A percentile compares a stretch with the other conserved stretches of the same genome.
Conservation (phyloP, 805 yeast genomes). For the Metschnikowia cerradonensis region DNA sequence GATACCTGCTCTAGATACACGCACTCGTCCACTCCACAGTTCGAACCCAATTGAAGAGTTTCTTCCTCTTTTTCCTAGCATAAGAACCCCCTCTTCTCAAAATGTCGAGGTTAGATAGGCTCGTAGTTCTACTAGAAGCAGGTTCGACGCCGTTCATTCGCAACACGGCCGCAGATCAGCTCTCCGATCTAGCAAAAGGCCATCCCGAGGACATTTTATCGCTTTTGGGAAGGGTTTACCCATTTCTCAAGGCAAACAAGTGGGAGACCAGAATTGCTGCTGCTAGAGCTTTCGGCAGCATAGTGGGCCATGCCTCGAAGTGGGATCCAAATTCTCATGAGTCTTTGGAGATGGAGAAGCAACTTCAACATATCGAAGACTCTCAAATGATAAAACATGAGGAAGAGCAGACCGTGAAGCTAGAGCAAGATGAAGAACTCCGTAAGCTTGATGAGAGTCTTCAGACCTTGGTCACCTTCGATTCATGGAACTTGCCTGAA, state of each 20-base stretch:
- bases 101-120: slow-evolving; percentile 52
- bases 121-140: slow-evolving; percentile 70
- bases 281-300: slow-evolving; percentile 91
- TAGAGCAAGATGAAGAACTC: slow-evolving; percentile 41
- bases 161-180: slow-evolving; percentile 95
- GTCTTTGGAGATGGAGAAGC: slow-evolving; percentile 22
- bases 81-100: neutral
- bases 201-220: slow-evolving; percentile 91
- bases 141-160: slow-evolving; percentile 93
- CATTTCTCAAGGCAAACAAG: slow-evolving; percentile 72
- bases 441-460: slow-evolving; percentile 38
- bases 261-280: slow-evolving; percentile 98
- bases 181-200: slow-evolving; percentile 87
- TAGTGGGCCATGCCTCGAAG: slow-evolving; percentile 65
- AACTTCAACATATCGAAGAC: slow-evolving; percentile 15
- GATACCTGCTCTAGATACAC: slow-evolving; percentile 1
- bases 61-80: neutral
- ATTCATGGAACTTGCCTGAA: slow-evolving; percentile 47
- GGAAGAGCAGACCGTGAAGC: slow-evolving; percentile 28
- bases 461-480: slow-evolving; percentile 43
- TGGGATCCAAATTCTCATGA: slow-evolving; percentile 78
- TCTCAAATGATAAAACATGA: slow-evolving; percentile 23
- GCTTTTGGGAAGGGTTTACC: slow-evolving; percentile 83
- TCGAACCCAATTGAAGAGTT: neutral
- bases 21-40: neutral